Conservation (phyloP, 2,329 filamentous ascomycete genomes). For the Lecanicillium sp. region DNA sequence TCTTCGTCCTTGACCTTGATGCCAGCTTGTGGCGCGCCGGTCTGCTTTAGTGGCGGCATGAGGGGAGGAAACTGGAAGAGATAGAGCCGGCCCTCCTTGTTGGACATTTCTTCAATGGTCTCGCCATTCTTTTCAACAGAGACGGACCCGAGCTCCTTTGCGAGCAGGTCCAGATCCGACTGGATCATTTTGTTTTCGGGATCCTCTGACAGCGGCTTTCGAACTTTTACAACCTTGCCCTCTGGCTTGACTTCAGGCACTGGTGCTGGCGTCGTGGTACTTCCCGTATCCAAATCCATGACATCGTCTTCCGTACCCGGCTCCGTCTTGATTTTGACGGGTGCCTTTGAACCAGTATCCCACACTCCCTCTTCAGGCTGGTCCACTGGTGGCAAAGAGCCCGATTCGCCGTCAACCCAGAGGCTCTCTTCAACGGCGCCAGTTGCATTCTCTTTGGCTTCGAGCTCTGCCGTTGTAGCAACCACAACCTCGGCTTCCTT, state of each 20-base stretch:
- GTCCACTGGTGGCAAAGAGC: slow-evolving; percentile 16
- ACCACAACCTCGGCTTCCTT: slow-evolving; percentile 46
- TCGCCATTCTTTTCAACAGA: slow-evolving; percentile 22
- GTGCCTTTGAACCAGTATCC: slow-evolving; percentile 29
- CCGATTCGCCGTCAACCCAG: slow-evolving; percentile 32
- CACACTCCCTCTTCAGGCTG: slow-evolving; percentile 32
- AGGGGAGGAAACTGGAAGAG: slow-evolving; percentile 59
- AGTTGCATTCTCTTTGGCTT: slow-evolving; percentile 41
- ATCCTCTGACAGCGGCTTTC: slow-evolving; percentile 22
- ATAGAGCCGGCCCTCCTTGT: slow-evolving; percentile 50
- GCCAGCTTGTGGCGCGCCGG: slow-evolving; percentile 15
- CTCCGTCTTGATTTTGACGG: slow-evolving; percentile 36
- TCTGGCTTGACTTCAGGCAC: slow-evolving; percentile 1
- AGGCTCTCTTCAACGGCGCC: slow-evolving; percentile 37
- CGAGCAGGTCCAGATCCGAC: slow-evolving; percentile 32
- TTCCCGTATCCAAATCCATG: slow-evolving; percentile 10
- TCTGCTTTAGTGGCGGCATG: slow-evolving; percentile 44
- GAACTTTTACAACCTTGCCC: slow-evolving; percentile 15
- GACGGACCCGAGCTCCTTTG: slow-evolving; percentile 33
- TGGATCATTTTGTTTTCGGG: slow-evolving; percentile 31
- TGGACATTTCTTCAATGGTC: slow-evolving; percentile 19
- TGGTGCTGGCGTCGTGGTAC: not conserved
- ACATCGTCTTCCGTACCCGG: slow-evolving; percentile 29
- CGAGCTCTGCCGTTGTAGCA: slow-evolving; percentile 49
- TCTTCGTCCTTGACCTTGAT: slow-evolving; percentile 35